Evolutionary conservation across 2,329 filamentous ascomycete genomes (phyloP).

Genomic region (Penicillium sp.): DNA sequence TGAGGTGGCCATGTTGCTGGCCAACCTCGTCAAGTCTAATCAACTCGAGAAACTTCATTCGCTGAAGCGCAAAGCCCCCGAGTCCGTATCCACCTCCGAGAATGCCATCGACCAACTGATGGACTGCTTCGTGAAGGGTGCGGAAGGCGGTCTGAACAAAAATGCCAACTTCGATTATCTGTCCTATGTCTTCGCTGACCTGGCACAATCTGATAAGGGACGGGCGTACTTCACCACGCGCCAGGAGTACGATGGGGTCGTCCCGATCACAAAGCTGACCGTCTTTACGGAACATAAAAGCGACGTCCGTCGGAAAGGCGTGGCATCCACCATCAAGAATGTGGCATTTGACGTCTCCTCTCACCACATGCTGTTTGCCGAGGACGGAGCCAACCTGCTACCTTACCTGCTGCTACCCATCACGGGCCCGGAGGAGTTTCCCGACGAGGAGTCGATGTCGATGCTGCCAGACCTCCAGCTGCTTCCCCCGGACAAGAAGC

Average conservation of each 20-base stretch:
- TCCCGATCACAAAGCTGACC: conserved; percentile 87
- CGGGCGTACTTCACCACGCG: conserved; percentile 68
- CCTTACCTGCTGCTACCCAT: conserved; percentile 87
- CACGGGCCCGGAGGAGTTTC: conserved; percentile 81
- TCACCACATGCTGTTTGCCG: conserved; percentile 66
- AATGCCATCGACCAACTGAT: conserved; percentile 83
- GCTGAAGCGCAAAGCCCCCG: conserved; percentile 64
- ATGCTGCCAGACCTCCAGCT: conserved; percentile 92
- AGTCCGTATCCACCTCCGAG: conserved; percentile 66
- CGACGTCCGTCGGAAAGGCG: conserved; percentile 78
- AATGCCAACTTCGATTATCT: conserved; percentile 87
- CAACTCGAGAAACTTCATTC: conserved; percentile 64
- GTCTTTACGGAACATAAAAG: conserved; percentile 92
- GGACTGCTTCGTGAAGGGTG: conserved; percentile 92
- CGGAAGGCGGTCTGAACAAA: conserved; percentile 76
- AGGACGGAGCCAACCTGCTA: conserved; percentile 71
- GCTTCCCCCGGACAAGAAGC: conserved; percentile 79
- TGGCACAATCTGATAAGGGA: conserved; percentile 74
- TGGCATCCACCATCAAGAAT: conserved; percentile 95
- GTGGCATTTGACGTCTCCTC: conserved; percentile 74
- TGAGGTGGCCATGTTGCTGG: conserved; percentile 82
- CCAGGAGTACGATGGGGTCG: conserved; percentile 72
- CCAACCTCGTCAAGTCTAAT: conserved; percentile 82
- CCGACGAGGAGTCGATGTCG: conserved; percentile 74
- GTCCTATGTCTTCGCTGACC: conserved; percentile 87